A percentile compares a stretch with the other conserved stretches of the same genome.
phyloP scores from a whole-genome alignment of 805 yeast genomes.

The Scheffersomyces amazonensis region DNA sequence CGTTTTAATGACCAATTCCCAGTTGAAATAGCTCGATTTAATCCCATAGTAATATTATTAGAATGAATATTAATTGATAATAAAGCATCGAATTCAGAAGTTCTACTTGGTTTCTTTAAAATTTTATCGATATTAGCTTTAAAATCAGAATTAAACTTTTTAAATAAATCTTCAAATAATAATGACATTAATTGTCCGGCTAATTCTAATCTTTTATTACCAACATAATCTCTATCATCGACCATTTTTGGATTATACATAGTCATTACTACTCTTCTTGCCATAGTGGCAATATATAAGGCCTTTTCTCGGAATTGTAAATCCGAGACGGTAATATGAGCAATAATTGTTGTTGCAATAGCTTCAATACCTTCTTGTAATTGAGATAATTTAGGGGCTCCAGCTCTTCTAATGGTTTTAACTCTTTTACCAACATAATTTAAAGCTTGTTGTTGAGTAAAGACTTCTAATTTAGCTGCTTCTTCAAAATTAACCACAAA shows the following conservation, averaged over 20 bases:
- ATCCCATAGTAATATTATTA: slow-evolving; percentile 88
- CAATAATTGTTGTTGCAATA: slow-evolving; percentile 91
- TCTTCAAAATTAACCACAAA: slow-evolving; percentile 94
- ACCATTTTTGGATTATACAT: slow-evolving; percentile 92
- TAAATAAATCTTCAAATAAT: slow-evolving; percentile 93
- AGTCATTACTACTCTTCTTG: slow-evolving; percentile 93
- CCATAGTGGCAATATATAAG: slow-evolving; percentile 91
- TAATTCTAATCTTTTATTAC: slow-evolving; percentile 93
- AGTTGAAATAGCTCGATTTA: slow-evolving; percentile 94
- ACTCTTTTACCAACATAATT: slow-evolving; percentile 89
- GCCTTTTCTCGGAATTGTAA: slow-evolving; percentile 93
- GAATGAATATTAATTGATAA: slow-evolving; percentile 87
- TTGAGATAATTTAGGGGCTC: slow-evolving; percentile 73
- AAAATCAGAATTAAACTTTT: slow-evolving; percentile 92
- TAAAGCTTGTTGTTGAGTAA: slow-evolving; percentile 91
- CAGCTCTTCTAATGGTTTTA: slow-evolving; percentile 85
- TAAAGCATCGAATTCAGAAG: slow-evolving; percentile 92
- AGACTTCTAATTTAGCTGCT: slow-evolving; percentile 78
- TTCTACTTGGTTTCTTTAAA: slow-evolving; percentile 88
- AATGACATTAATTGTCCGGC: slow-evolving; percentile 97
- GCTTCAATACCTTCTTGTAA: slow-evolving; percentile 97
- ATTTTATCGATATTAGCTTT: slow-evolving; percentile 93
- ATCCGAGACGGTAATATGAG: slow-evolving; percentile 84
- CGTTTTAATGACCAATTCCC: slow-evolving; percentile 99
- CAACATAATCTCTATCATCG: slow-evolving; percentile 98